Conservation (phyloP, 495 filamentous ascomycete species). For the Tuber umbilicatum region DNA sequence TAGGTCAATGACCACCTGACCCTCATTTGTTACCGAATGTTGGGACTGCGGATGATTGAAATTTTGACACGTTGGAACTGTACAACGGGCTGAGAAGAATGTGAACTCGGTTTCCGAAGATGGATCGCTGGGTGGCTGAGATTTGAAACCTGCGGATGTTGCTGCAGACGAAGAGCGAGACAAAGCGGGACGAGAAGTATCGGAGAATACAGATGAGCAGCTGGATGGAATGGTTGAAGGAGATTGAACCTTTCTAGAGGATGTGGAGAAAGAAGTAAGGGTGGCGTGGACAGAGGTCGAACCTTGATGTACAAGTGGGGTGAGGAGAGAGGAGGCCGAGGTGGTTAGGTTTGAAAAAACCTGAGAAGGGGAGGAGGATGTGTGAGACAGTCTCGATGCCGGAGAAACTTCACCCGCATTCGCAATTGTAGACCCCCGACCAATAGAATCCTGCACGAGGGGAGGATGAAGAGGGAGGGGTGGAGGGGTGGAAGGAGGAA, state of each 20-base stretch:
- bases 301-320: constrained; percentile 17
- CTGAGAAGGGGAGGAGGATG: not conserved
- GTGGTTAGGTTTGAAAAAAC: constrained; percentile 22
- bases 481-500: not conserved
- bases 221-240: constrained; percentile 16
- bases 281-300: constrained; percentile 10
- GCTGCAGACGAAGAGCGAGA: not conserved
- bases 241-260: not conserved
- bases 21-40: constrained; percentile 14
- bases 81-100: not conserved
- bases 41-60: not conserved
- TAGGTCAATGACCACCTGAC: constrained; percentile 31
- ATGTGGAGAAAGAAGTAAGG: constrained; percentile 11
- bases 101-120: not conserved
- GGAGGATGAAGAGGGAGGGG: not conserved
- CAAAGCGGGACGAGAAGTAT: not conserved
- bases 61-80: not conserved
- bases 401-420: not conserved
- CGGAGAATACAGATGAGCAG: not conserved
- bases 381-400: not conserved
- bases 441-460: not conserved
- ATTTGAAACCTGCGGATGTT: not conserved
- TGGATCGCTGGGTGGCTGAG: not conserved
- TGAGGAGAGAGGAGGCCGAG: constrained; percentile 26
- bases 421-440: not conserved